phyloP scores from a whole-genome alignment of 2,329 filamentous ascomycete species.

The Sporothrix inflata region DNA sequence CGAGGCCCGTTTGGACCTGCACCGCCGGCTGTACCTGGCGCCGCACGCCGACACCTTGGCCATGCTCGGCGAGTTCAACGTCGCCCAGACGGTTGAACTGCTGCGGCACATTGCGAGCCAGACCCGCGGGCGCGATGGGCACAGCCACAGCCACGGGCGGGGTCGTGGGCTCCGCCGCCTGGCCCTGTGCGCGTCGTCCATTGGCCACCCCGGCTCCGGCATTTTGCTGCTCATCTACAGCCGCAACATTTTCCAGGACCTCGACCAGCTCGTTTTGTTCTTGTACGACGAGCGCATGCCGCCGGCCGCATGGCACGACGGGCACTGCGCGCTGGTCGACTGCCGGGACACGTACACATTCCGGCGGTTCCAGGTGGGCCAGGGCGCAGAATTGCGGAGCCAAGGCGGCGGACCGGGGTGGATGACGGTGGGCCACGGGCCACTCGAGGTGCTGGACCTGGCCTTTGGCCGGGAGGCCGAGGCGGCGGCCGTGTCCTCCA shows the following conservation, averaged over 20 bases:
- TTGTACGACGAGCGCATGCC: constrained; percentile 26
- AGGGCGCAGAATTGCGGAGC: constrained; percentile 26
- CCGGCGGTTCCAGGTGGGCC: constrained; percentile 29
- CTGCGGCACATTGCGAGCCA: constrained; percentile 3
- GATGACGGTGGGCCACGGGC: constrained; percentile 29
- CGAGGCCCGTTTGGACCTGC: constrained; percentile 31
- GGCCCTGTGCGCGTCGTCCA: constrained; percentile 23
- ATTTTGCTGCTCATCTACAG: constrained; percentile 28
- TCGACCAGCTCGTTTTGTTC: constrained; percentile 31
- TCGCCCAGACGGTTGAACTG: constrained; percentile 28
- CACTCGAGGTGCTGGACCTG: constrained; percentile 28
- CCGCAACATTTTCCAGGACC: constrained; percentile 29
- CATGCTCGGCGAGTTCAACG: constrained; percentile 40
- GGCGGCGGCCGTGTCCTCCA: background rate
- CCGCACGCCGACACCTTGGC: constrained; percentile 41
- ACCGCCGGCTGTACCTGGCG: constrained; percentile 40
- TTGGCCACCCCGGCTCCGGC: constrained; percentile 22
- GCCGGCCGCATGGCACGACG: constrained; percentile 24
- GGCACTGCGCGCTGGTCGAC: constrained; percentile 29
- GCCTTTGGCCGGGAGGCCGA: constrained; percentile 28
- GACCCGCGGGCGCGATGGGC: background rate
- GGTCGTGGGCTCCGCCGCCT: background rate
- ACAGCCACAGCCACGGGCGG: background rate
- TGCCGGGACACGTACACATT: constrained; percentile 28
- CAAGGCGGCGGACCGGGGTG: constrained; percentile 8